These are phyloP conservation scores for Macroventuria anomochaeta DNA, from an alignment of 2,329 filamentous ascomycete genomes.

Conservation along the genomic window DNA sequence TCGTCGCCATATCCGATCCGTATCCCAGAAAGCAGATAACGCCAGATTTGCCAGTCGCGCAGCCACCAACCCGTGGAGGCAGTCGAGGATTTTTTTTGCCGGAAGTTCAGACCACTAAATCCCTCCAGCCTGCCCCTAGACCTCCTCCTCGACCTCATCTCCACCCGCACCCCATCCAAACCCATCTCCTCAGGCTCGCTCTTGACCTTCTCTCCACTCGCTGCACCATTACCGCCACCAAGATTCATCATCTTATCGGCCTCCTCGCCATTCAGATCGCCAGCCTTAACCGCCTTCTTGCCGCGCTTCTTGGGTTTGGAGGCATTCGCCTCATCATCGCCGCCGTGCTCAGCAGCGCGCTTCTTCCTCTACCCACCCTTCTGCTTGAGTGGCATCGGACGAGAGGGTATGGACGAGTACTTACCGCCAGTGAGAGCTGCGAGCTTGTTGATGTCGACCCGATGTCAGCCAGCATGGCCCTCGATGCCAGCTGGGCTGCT, in stretches of 20 bases:
- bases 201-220: too few relatives aligned
- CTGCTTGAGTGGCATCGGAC: not conserved
- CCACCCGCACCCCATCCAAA: not conserved
- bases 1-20: not conserved
- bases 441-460: slow-evolving; percentile 25
- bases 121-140: too few relatives aligned
- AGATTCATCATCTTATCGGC: not conserved
- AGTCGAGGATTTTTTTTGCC: too few relatives aligned
- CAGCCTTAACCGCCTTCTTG: not conserved
- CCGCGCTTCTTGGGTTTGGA: not conserved
- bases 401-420: too few relatives aligned
- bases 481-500: too few relatives aligned
- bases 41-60: too few relatives aligned
- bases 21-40: not conserved
- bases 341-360: not conserved
- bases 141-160: not conserved
- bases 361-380: not conserved
- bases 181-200: not conserved
- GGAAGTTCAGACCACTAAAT: too few relatives aligned
- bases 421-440: slow-evolving; percentile 18
- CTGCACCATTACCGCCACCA: not conserved
- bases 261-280: not conserved
- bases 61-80: too few relatives aligned
- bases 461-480: not conserved
- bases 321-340: not conserved